Conservation (phyloP, 176 grass and related monocot species). For the Dendrocalamus sinicus region DNA sequence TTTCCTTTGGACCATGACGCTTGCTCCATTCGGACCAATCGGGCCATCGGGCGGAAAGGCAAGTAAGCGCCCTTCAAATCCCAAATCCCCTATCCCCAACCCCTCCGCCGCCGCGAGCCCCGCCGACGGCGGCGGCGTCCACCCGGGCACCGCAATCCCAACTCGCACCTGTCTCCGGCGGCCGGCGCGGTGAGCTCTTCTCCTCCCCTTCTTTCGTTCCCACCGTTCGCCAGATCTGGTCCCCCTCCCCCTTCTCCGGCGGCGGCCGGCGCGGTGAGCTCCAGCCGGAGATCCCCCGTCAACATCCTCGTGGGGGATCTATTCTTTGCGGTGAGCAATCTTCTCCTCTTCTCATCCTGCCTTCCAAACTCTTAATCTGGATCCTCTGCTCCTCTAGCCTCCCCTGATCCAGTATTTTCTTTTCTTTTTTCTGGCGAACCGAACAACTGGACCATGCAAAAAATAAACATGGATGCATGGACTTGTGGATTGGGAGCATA, state of each 20-base stretch:
- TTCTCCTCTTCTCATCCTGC: background rate
- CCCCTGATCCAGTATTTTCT: background rate
- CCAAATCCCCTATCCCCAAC: background rate
- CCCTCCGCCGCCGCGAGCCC: background rate
- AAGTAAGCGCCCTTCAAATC: background rate
- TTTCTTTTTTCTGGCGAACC: background rate
- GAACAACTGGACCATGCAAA: background rate
- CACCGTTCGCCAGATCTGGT: too few species aligned
- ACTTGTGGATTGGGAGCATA: background rate
- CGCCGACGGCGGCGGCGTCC: slow-evolving; percentile 14
- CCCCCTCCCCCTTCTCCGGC: too few species aligned
- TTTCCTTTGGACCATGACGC: slow-evolving; percentile 27
- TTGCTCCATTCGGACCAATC: slow-evolving; percentile 20
- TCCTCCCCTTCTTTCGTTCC: too few species aligned
- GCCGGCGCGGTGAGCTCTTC: too few species aligned
- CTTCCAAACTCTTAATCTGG: slow-evolving; percentile 19
- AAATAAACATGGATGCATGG: background rate
- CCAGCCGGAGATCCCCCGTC: too few species aligned
- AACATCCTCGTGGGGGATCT: too few species aligned
- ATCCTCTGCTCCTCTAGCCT: background rate
- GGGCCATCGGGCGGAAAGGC: slow-evolving; percentile 22
- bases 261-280: too few species aligned
- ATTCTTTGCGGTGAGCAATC: background rate
- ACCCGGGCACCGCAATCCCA: background rate
- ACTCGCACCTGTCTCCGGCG: too few species aligned